A percentile compares a stretch with the other conserved stretches of the same genome.
Evolutionary conservation across 257 asterid genomes (phyloP).

Genomic region (Nicotiana otophora): DNA sequence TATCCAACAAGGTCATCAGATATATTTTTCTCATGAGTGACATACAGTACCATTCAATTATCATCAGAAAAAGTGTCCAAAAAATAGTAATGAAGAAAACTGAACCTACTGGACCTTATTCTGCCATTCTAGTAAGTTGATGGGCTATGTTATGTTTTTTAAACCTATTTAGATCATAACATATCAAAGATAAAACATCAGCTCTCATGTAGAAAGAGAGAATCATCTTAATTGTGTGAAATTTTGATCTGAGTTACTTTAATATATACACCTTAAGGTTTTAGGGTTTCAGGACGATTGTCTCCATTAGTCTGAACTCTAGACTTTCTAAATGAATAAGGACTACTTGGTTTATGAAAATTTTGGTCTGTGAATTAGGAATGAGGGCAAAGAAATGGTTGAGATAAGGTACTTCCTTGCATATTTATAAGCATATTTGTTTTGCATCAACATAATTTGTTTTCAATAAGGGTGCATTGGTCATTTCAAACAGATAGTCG

Average conservation of each 20-base stretch:
- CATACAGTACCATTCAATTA: not conserved
- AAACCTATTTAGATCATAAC: not conserved
- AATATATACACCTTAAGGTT: not conserved
- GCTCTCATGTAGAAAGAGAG: not conserved
- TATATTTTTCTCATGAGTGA: not conserved
- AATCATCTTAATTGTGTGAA: not conserved
- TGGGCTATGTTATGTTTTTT: not conserved
- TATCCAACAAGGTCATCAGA: not conserved
- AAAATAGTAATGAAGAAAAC: not conserved
- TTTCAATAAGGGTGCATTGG: not conserved
- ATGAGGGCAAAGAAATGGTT: not conserved
- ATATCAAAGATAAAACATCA: not conserved
- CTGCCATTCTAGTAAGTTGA: not conserved
- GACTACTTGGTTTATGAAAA: not conserved
- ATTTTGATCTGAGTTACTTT: not conserved
- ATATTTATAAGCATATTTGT: not conserved
- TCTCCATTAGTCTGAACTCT: not conserved
- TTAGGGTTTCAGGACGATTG: not conserved
- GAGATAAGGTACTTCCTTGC: not conserved
- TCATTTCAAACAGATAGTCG: not conserved
- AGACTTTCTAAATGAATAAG: not conserved
- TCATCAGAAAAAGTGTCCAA: not conserved
- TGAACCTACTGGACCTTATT: not conserved
- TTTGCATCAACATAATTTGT: not conserved
- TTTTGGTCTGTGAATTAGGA: not conserved